These are phyloP conservation scores for Kernera saxatilis DNA, from an alignment of 345 rosid species.

Conservation along the genomic window DNA sequence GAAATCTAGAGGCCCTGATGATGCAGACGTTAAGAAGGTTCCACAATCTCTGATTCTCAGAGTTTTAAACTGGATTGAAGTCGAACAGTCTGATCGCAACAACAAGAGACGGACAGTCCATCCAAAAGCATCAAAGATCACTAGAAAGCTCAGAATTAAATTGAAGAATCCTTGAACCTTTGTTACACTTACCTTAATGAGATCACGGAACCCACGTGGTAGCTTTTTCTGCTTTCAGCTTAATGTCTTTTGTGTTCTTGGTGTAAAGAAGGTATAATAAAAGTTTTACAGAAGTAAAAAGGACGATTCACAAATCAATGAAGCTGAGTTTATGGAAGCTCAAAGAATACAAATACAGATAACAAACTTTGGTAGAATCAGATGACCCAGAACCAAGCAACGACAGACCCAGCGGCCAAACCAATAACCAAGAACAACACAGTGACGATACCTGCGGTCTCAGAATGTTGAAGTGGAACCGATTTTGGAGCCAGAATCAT, in stretches of 20 bases:
- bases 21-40: constrained; percentile 48
- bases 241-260: not conserved
- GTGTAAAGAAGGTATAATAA: not conserved
- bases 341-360: constrained; percentile 25
- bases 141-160: constrained; percentile 72
- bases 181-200: not conserved
- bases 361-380: constrained; percentile 33
- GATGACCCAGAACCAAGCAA: constrained; percentile 88
- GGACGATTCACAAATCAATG: constrained; percentile 12
- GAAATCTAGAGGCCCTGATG: constrained; percentile 44
- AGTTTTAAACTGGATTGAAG: constrained; percentile 84
- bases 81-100: constrained; percentile 50
- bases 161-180: constrained; percentile 48
- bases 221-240: constrained; percentile 4
- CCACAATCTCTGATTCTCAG: constrained; percentile 61
- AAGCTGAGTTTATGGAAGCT: constrained; percentile 14
- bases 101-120: constrained; percentile 50
- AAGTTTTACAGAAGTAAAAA: not conserved
- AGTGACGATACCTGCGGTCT: constrained; percentile 81
- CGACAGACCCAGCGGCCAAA: constrained; percentile 63
- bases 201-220: constrained; percentile 7
- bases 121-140: constrained; percentile 69
- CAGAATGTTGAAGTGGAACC: constrained; percentile 68
- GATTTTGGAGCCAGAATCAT: constrained; percentile 80
- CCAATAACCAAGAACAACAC: constrained; percentile 76